These are phyloP conservation scores for Solanum hybrid DNA, from an alignment of 305 asterid genomes.

Conservation along the genomic window DNA sequence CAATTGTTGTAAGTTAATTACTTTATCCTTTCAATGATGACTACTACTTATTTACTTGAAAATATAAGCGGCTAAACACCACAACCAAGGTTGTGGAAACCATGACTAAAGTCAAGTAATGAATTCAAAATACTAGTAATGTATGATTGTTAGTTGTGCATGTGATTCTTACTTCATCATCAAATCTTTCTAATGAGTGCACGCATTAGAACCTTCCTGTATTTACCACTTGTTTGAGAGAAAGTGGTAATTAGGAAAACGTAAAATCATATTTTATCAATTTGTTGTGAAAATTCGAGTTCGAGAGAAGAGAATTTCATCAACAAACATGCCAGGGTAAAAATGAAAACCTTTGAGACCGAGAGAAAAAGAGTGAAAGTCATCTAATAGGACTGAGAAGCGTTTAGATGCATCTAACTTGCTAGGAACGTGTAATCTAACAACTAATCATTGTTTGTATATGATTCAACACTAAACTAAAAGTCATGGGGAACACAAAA, in stretches of 20 bases:
- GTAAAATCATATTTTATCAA: not conserved
- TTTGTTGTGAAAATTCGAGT: not conserved
- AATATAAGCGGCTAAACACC: not conserved
- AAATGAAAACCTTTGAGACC: not conserved
- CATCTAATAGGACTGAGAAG: not conserved
- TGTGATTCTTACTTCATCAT: not conserved
- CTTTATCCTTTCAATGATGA: not conserved
- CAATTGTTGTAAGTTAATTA: not conserved
- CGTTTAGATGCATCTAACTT: not conserved
- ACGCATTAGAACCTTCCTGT: not conserved
- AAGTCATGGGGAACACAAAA: not conserved
- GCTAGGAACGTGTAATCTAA: not conserved
- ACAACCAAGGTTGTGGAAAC: not conserved
- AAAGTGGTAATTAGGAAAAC: no score
- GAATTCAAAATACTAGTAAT: no score
- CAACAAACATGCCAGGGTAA: not conserved
- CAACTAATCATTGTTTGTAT: not conserved
- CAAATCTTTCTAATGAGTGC: not conserved
- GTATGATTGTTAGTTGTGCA: not conserved
- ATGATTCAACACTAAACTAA: no score
- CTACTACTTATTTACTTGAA: not conserved
- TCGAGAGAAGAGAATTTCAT: not conserved
- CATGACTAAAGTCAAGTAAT: not conserved
- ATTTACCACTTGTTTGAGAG: not conserved
- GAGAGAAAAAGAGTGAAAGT: not conserved